Base-by-base conservation (phyloP, 1,139 yeast species). In the Saccharomyces hybrid region DNA sequence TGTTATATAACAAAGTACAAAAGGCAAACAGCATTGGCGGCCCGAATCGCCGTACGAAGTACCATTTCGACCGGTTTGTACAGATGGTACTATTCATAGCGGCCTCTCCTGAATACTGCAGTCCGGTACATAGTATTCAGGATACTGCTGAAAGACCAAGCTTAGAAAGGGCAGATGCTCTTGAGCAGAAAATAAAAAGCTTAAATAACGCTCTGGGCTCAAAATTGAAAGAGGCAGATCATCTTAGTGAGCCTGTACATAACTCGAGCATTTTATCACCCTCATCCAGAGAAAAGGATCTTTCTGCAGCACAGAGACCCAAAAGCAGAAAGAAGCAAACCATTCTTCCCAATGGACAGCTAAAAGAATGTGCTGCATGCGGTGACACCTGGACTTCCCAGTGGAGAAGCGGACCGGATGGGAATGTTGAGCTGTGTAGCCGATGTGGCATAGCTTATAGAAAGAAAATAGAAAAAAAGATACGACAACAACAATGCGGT, bases 281-380 rank as follows among this genome's bases (percentile, higher is more conserved):
- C 7, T n/a, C 38, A 20, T 38, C 44, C 44, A 16, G 25, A 9
- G 44, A n/a, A 9, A 38, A 38, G 25, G 11, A 38, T 1, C 6
- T 5, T 9, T 38, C 44, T 5, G 44, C 25, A 20, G 44, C n/a
- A 16, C 25, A 38, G 9, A 38, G 44, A 16, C 44, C 44, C 3
- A 38, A 13, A 60, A 57, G 51, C 64, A 58, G 26, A 61, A 55
- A 8, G 60, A 52, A 41, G 59, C 55, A 52, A 60, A 56, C 26
- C 55, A 46, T 31, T 49, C 56, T 50, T 20, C 44, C 44, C 4
- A 38, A 38, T 13, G 44, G 44, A 4, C 25, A 38, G 13, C 44
- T 6, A 4, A 38, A 38, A 38, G 44, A 38, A 11, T 38, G 44
- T 13, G 44, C 44, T 3, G 8, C 44, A 4, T 38, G 44, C 25